These are phyloP conservation scores for Serpula lacrymans DNA, from an alignment of 768 basidiomycete genomes.

Conservation along the genomic window DNA sequence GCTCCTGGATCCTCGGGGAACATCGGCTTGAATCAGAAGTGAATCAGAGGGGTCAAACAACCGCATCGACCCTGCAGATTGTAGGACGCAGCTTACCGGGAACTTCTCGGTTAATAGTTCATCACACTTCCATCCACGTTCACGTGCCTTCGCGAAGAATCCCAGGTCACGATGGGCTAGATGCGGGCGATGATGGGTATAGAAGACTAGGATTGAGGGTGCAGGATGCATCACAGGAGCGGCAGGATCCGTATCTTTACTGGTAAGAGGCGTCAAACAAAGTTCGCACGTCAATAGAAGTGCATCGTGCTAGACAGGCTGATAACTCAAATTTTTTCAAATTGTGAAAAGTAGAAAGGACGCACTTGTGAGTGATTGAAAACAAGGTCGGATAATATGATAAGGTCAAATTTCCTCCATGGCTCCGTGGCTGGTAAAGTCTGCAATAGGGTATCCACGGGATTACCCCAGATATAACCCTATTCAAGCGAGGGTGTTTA, in stretches of 20 bases:
- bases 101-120: conserved; percentile 62
- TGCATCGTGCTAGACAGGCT: conserved; percentile 63
- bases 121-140: conserved; percentile 69
- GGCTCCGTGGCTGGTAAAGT: conserved; percentile 16
- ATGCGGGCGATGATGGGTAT: conserved; percentile 84
- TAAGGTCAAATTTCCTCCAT: conserved; percentile 58
- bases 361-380: conserved; percentile 91
- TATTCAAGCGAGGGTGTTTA: too few relatives aligned
- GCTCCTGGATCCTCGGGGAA: conserved; percentile 86
- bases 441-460: conserved; percentile 35
- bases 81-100: conserved; percentile 41
- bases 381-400: conserved; percentile 89
- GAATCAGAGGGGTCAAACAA: not conserved
- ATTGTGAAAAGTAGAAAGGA: not conserved
- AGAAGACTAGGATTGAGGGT: conserved; percentile 73
- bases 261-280: conserved; percentile 25
- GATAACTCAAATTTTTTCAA: conserved; percentile 3
- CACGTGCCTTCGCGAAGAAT: conserved; percentile 68
- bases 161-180: conserved; percentile 78
- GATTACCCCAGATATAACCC: conserved; percentile 84
- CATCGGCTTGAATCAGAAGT: conserved; percentile 59
- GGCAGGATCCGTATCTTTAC: conserved; percentile 15
- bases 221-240: conserved; percentile 9
- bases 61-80: not conserved
- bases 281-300: conserved; percentile 71